These are phyloP conservation scores for Globisporangium spinosum DNA, from an alignment of 352 stramenopile genomes.

Conservation along the genomic window DNA sequence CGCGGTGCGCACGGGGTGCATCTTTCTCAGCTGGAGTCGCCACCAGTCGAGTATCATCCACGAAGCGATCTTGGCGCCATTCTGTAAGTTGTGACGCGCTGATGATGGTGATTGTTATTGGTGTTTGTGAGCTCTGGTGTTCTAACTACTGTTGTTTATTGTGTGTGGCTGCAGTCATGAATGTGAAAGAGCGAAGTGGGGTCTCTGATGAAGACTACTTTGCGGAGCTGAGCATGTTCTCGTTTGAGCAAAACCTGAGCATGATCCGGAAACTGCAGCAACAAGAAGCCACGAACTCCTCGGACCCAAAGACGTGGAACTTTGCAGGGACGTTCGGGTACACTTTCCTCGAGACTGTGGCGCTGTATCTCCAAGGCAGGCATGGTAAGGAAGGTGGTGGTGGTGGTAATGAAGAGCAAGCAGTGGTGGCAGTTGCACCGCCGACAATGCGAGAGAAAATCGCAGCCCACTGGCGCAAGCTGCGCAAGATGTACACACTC, in stretches of 20 bases:
- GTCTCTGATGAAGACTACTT: conserved; percentile 26
- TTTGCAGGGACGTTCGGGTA: conserved; percentile 60
- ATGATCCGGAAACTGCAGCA: conserved; percentile 48
- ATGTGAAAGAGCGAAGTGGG: conserved; percentile 15
- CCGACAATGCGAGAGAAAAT: conserved; percentile 9
- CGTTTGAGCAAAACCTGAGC: conserved; percentile 55
- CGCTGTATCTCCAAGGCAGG: conserved; percentile 22
- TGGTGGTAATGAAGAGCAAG: background rate
- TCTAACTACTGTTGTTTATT: conserved; percentile 3
- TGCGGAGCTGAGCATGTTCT: conserved; percentile 48
- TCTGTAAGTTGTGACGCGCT: conserved; percentile 33
- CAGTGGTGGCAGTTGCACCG: background rate
- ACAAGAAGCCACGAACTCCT: background rate
- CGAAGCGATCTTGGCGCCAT: conserved; percentile 52
- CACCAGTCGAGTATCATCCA: conserved; percentile 60
- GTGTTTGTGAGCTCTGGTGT: background rate
- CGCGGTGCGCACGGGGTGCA: conserved; percentile 64
- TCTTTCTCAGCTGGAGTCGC: conserved; percentile 74
- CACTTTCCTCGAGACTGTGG: conserved; percentile 52
- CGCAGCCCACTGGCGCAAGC: conserved; percentile 42
- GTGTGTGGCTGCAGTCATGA: conserved; percentile 21
- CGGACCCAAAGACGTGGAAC: conserved; percentile 21
- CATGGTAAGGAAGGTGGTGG: conserved; percentile 7
- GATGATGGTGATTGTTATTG: background rate
- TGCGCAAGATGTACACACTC: conserved; percentile 80